Conservation (phyloP, 2,329 filamentous ascomycete genomes). For the Corniculantispora saksenae region DNA sequence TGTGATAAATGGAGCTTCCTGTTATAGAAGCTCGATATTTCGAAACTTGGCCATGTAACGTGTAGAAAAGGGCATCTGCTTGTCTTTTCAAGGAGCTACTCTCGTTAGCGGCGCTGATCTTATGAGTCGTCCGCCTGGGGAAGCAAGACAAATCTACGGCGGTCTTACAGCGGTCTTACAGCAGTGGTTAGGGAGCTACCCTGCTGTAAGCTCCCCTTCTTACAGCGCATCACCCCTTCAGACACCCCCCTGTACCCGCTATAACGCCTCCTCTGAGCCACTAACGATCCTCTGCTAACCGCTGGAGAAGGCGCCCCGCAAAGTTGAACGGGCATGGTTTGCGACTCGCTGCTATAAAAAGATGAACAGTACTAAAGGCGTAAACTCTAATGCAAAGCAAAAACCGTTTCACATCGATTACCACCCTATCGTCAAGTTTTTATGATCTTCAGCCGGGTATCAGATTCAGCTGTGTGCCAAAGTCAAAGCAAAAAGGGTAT, state of each 20-base stretch:
- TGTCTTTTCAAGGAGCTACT: neutral
- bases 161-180: neutral
- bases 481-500: neutral
- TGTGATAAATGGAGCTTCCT: neutral
- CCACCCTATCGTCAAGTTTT: neutral
- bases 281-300: neutral
- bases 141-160: neutral
- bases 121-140: no score
- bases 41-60: neutral
- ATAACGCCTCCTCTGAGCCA: neutral
- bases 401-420: neutral
- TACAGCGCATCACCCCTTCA: neutral
- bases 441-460: neutral
- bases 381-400: neutral
- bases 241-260: neutral
- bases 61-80: neutral
- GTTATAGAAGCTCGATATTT: neutral
- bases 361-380: neutral
- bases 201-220: neutral
- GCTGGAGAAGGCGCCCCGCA: neutral
- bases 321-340: neutral
- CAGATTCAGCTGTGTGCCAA: neutral
- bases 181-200: no score
- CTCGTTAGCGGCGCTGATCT: slow-evolving; percentile 7
- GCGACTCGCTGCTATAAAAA: neutral